Evolutionary conservation across 495 filamentous ascomycete genomes (phyloP), one percentile per base, ranked within the genome.

Genomic region (Neurospora sp.): DNA sequence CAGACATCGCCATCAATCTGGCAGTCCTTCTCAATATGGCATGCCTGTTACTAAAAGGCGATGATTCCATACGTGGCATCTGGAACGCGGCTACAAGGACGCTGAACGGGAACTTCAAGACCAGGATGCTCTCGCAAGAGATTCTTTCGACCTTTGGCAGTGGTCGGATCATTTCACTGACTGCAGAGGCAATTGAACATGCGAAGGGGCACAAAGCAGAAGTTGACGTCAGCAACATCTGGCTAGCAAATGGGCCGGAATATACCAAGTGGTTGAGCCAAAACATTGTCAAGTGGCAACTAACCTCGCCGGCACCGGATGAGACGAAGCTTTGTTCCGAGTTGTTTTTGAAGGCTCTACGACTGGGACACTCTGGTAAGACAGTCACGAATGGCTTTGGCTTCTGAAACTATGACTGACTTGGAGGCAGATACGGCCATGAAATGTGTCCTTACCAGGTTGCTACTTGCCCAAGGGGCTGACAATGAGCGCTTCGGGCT

Each of bases 261-360:
- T 98, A 92, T 83, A 84, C 87, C 10, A 76, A 81, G 5, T 98
- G 96, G 96, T 80, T 98, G 14, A 94, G 91, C 70, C 75, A 76
- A 71, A 93, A 90, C 76, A 84, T 94, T 48, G 84, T 85, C 16
- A 72, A 82, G 27, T 87, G 91, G 82, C 80, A 83, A 37, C 80
- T 80, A 46, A 80, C 84, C 16, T 73, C 80, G 27, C 72, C 74
- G 4, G 54, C 74, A 5, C 76, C 83, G 35, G 81, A 88, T 38
- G 84, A 86, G 39, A 80, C 81, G 31, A 90, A 88, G 74, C 79
- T 87, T 40, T 85, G 88, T 31, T 86, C 89, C 62, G 85, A 89
- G 46, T 75, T 97, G 38, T 84, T 91, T 41, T 85, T 86, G 11
- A 92, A 90, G 76, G 85, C 88, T 1, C 81, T 96, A 46, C 89